Evolutionary conservation across 2,329 filamentous ascomycete genomes (phyloP), one percentile per base, ranked within the genome.

Genomic region (Chalaropsis ovoidea): DNA sequence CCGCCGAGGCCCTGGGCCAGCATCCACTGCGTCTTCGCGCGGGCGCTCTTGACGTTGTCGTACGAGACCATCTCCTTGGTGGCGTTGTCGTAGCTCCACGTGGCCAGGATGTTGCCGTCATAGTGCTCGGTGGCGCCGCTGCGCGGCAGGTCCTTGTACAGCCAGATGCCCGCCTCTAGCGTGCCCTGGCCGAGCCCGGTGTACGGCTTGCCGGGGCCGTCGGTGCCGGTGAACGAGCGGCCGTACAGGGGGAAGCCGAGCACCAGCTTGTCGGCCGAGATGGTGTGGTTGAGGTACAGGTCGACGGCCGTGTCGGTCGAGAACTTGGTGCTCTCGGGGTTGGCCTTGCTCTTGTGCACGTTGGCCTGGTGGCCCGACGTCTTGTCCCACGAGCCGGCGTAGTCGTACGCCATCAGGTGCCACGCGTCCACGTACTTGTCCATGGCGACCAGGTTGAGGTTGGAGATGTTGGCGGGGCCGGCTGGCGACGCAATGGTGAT

Each of bases 221-320:
- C 74, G 0, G 90, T 82, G 27, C 69, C 62, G 52, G 71, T 41
- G 71, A 93, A 94, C 0, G 85, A 78, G 24, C 88, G 86, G 0
- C 89, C 90, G 72, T 94, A 94, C 3, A 95, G 78, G 0, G 90
- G 89, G 80, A 94, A 86, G 2, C 90, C 89, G 5, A 94, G 77
- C 1, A 90, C 81, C 64, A 95, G 82, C 74, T 93, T 93, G 64
- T 74, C 72, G 0, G 83, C 71, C 0, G 82, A 77, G 0, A 94
- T 82, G 4, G 85, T 65, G n/a, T 64, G 61, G 19, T 64, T 52
- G 2, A 67, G 31, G 75, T 91, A 91, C 70, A 82, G 82, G 8
- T 77, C 72, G 31, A 95, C 76, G 2, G 88, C 88, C 43, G 78
- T 76, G 62, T 87, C 78, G 2, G 86, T 87, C 76, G 80, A 86